These are phyloP conservation scores for Bruguiera parviflora DNA, from an alignment of 345 rosid species.

Conservation along the genomic window DNA sequence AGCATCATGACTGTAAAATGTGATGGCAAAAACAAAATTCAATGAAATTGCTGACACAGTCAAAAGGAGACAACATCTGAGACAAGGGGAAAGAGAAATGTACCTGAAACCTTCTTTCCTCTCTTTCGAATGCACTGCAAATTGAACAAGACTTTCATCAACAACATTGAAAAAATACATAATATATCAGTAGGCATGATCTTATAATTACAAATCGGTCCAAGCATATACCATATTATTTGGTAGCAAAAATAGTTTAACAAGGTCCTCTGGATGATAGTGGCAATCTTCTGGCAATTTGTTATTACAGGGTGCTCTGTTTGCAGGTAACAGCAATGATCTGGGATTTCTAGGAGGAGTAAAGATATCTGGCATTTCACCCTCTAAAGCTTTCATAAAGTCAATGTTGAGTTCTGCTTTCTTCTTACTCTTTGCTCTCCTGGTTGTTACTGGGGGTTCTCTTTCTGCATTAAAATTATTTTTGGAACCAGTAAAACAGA, in stretches of 20 bases:
- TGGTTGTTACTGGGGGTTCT: slow-evolving; percentile 41
- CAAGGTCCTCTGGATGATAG: slow-evolving; percentile 88
- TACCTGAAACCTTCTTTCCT: slow-evolving; percentile 61
- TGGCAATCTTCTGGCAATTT: slow-evolving; percentile 97
- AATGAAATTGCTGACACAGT: background rate
- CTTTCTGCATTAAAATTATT: slow-evolving; percentile 46
- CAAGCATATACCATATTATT: slow-evolving; percentile 57
- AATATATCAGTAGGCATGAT: background rate
- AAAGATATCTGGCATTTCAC: slow-evolving; percentile 58
- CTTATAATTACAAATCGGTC: slow-evolving; percentile 1
- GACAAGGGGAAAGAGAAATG: background rate
- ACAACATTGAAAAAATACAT: slow-evolving; percentile 11
- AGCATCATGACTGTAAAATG: no score
- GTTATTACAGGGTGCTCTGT: slow-evolving; percentile 51
- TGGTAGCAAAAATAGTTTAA: slow-evolving; percentile 84
- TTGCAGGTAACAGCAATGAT: slow-evolving; percentile 70
- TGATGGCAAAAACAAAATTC: background rate
- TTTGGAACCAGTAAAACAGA: slow-evolving; percentile 41
- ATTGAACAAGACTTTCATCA: slow-evolving; percentile 30
- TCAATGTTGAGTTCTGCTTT: slow-evolving; percentile 64
- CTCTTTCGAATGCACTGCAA: slow-evolving; percentile 82
- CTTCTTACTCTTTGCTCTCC: slow-evolving; percentile 62
- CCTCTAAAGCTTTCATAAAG: slow-evolving; percentile 70
- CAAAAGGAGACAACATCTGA: background rate
- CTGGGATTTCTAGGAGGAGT: slow-evolving; percentile 82